Percentiles rank a stretch among this genome's conserved stretches.
Evolutionary conservation across 129 eudicot species (phyloP).

Genomic region (Erigeron canadensis): DNA sequence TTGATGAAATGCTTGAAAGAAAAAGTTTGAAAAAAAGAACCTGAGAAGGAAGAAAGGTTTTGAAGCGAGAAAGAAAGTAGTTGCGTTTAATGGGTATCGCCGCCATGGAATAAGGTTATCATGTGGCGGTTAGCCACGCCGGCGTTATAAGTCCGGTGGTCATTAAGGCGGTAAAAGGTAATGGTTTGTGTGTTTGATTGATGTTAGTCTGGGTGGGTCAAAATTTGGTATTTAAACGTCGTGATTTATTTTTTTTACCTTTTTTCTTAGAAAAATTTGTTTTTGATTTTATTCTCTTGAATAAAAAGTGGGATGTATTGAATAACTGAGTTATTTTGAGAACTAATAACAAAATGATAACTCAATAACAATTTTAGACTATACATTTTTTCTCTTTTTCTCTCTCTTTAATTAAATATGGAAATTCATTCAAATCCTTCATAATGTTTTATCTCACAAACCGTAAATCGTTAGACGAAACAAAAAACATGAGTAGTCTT

Average conservation of each 20-base stretch:
- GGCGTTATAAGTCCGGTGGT: slow-evolving; percentile 25
- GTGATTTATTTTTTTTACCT: slow-evolving; percentile 5
- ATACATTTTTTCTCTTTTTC: too few relatives aligned
- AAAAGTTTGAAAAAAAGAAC: slow-evolving; percentile 20
- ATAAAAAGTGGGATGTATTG: too few relatives aligned
- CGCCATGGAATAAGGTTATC: slow-evolving; percentile 30
- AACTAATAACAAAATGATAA: too few relatives aligned
- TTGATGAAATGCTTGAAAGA: slow-evolving; percentile 50
- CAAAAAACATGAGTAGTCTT: too few relatives aligned
- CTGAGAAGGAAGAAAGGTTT: slow-evolving; percentile 45
- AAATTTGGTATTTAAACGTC: slow-evolving; percentile 1
- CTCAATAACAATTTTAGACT: too few relatives aligned
- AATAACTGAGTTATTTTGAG: too few relatives aligned
- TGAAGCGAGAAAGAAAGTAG: slow-evolving; percentile 40
- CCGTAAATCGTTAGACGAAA: too few relatives aligned
- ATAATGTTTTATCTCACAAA: too few relatives aligned
- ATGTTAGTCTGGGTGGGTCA: background rate
- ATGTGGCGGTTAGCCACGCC: slow-evolving; percentile 35
- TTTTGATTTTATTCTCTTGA: background rate
- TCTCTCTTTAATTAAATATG: too few relatives aligned
- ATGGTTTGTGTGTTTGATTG: slow-evolving; percentile 17
- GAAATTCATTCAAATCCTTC: too few relatives aligned
- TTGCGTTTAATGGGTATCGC: slow-evolving; percentile 38
- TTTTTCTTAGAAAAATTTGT: background rate
- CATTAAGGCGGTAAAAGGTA: slow-evolving; percentile 26